Evolutionary conservation across 2,329 filamentous ascomycete species (phyloP), one percentile per base, ranked within the genome.

Genomic region (Monosporascus sp.): DNA sequence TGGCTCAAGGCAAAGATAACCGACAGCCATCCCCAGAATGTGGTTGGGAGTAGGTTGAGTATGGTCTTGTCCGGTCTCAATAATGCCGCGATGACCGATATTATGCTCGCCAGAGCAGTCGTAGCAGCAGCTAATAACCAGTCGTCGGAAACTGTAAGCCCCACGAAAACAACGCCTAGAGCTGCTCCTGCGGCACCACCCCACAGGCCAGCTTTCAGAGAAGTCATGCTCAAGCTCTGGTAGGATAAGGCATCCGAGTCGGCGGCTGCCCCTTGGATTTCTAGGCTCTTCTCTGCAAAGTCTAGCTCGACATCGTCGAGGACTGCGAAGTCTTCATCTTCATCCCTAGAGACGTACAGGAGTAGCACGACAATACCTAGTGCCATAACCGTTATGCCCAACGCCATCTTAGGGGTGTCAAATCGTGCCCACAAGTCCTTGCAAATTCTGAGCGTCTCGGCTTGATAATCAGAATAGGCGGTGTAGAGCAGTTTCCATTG

Each of bases 341-440:
- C 75, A 50, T 80, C 78, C 22, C 75, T 75, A 19, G 81, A 81
- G 8, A 90, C 85, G 69, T 95, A 97, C 48, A 93, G 73, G 1
- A 88, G 74, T 50, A 97, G 76, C 5, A 88, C 71, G 2, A 85
- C 60, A 22, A 97, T 79, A 3, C 88, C 85, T 24, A 82, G 73
- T 3, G 83, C 78, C 57, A 95, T 82, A 51, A 96, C 81, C 0
- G 71, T 68, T 38, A 97, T 84, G 47, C 94, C 94, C 58, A 88
- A 78, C 16, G 87, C 66, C 91, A 99, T 99, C 67, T 87, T 89
- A 2, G 84, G 79, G 20, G 96, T 78, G 68, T 99, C 91, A 62
- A 99, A 99, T 37, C 89, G 84, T 22, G 94, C 91, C 94, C 94
- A 99, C 17, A 97, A 76, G 40, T 80, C 81, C 67, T 91, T 89